Conservation (phyloP, 441 rosid species). For the Adansonia gregorii region DNA sequence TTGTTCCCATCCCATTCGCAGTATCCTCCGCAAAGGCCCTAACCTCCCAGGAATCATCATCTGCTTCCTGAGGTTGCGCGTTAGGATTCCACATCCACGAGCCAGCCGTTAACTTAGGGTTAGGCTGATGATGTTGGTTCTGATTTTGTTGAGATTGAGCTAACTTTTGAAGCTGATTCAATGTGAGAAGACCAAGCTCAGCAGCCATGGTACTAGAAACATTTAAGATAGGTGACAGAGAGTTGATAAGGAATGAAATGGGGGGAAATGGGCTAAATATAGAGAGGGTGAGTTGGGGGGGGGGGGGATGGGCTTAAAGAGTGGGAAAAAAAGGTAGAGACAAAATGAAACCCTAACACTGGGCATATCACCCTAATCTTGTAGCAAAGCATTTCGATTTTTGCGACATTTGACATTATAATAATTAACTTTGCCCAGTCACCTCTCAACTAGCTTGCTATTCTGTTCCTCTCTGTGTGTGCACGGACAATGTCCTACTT, state of each 20-base stretch:
- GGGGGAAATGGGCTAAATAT: conserved; percentile 29
- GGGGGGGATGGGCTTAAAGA: conserved; percentile 28
- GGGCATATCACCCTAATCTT: conserved; percentile 39
- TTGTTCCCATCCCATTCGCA: conserved; percentile 66
- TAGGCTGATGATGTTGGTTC: not conserved
- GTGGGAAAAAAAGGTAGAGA: conserved; percentile 31
- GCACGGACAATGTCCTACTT: too few species aligned
- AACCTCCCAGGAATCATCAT: conserved; percentile 94
- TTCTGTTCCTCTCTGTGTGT: not conserved
- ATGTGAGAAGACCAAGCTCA: conserved; percentile 50
- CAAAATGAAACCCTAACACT: conserved; percentile 41
- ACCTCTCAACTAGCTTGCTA: conserved; percentile 22
- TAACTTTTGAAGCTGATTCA: conserved; percentile 34
- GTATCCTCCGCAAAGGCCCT: conserved; percentile 88
- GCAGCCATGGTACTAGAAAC: conserved; percentile 42
- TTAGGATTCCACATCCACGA: conserved; percentile 84
- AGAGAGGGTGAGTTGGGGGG: not conserved
- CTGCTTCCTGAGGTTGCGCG: conserved; percentile 38
- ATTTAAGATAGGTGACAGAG: conserved; percentile 39
- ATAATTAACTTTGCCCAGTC: conserved; percentile 25
- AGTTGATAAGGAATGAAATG: conserved; percentile 34
- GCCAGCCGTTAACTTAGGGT: conserved; percentile 24
- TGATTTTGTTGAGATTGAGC: conserved; percentile 43
- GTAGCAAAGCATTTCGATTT: conserved; percentile 41
- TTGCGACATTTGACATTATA: conserved; percentile 25